A percentile compares a stretch with the other conserved stretches of the same genome.
Conservation (phyloP, 139 green algal species). For the Coccomyxa sp. region DNA sequence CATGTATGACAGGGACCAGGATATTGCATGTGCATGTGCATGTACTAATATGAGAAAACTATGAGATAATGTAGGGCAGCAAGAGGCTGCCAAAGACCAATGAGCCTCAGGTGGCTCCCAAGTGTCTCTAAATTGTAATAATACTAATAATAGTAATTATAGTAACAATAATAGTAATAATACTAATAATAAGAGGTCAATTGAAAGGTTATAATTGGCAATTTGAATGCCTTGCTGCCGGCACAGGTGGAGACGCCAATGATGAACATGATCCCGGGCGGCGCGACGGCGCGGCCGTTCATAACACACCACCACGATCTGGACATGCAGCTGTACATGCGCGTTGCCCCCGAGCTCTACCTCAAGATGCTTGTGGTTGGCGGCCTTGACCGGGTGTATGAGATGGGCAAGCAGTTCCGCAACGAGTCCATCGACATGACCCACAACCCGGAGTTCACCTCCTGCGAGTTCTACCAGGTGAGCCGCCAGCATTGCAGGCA, state of each 20-base stretch:
- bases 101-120: too few relatives aligned
- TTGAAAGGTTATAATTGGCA: too few relatives aligned
- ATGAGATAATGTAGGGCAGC: too few relatives aligned
- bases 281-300: conserved; percentile 92
- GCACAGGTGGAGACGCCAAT: conserved; percentile 79
- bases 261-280: conserved; percentile 92
- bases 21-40: too few relatives aligned
- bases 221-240: too few relatives aligned
- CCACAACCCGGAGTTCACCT: conserved; percentile 99
- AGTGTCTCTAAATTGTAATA: too few relatives aligned
- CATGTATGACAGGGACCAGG: too few relatives aligned
- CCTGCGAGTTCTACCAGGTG: conserved; percentile 94
- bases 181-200: too few relatives aligned
- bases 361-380: conserved; percentile 96
- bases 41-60: too few relatives aligned
- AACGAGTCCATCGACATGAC: conserved; percentile 99
- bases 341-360: conserved; percentile 97
- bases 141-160: too few relatives aligned
- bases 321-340: conserved; percentile 97
- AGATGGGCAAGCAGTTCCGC: conserved; percentile 75
- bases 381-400: conserved; percentile 94
- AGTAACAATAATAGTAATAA: too few relatives aligned
- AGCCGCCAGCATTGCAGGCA: not conserved
- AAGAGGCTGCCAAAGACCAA: too few relatives aligned
- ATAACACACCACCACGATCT: conserved; percentile 99